A percentile compares a stretch with the other conserved stretches of the same genome.
These are phyloP conservation scores for Allomyces macrogynus DNA, from an alignment of 192 early-diverging fungal species.

Conservation along the genomic window DNA sequence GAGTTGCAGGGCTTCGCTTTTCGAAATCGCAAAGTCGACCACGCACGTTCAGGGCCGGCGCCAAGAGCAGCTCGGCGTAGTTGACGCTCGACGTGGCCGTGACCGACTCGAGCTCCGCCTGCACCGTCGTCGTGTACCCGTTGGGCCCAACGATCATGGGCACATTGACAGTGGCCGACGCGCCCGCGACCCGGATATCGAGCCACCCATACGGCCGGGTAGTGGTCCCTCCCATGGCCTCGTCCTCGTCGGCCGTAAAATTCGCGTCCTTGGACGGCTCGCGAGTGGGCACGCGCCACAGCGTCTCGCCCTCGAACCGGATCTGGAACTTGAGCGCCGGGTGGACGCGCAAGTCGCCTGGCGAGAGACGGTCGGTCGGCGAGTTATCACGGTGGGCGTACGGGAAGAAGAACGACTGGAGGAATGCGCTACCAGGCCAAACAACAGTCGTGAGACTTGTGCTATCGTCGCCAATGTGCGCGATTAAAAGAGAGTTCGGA, in stretches of 20 bases:
- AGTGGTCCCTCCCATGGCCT: constrained; percentile 11
- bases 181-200: constrained; percentile 31
- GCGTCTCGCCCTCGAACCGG: constrained; percentile 35
- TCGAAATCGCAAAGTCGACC: too few relatives aligned
- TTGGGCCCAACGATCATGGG: constrained; percentile 28
- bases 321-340: constrained; percentile 32
- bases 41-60: constrained; percentile 26
- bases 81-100: constrained; percentile 43
- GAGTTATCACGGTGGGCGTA: constrained; percentile 28
- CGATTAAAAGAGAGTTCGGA: background rate
- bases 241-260: constrained; percentile 16
- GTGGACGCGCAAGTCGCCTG: constrained; percentile 34
- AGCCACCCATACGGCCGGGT: constrained; percentile 50
- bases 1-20: too few relatives aligned
- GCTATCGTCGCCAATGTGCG: background rate
- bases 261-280: constrained; percentile 53
- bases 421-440: constrained; percentile 14
- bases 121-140: constrained; percentile 33
- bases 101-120: constrained; percentile 23
- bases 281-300: constrained; percentile 38
- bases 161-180: constrained; percentile 28
- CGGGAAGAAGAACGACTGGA: constrained; percentile 58
- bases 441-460: background rate
- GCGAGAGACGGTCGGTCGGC: constrained; percentile 20
- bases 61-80: constrained; percentile 31